Evolutionary conservation across 768 basidiomycete species (phyloP).

Genomic region (Symmetrospora coprosmae): DNA sequence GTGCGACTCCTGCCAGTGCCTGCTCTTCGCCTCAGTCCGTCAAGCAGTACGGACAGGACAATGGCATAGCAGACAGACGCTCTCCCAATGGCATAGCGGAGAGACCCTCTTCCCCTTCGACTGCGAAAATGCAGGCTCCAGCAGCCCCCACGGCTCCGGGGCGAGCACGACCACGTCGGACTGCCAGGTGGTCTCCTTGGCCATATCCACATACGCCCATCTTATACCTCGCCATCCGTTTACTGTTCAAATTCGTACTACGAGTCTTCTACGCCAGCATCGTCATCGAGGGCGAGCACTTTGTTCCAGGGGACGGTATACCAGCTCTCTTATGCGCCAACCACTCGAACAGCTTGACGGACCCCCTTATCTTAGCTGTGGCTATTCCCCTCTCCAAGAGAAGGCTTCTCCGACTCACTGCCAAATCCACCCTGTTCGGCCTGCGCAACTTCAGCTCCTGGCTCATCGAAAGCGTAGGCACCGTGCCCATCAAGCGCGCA

Average conservation of each 20-base stretch:
- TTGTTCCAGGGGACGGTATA: conserved; percentile 55
- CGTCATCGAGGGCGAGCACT: conserved; percentile 61
- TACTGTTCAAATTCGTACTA: conserved; percentile 46
- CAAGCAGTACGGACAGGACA: too few species aligned
- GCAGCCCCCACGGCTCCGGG: too few species aligned
- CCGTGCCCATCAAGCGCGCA: conserved; percentile 62
- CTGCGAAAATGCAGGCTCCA: too few species aligned
- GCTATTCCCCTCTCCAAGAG: conserved; percentile 38
- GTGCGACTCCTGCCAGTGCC: too few species aligned
- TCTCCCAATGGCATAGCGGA: too few species aligned
- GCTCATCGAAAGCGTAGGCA: conserved; percentile 78
- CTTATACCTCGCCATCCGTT: conserved; percentile 7
- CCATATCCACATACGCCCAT: too few species aligned
- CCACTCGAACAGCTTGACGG: conserved; percentile 41
- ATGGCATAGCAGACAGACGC: too few species aligned
- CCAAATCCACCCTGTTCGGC: conserved; percentile 76
- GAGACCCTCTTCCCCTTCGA: too few species aligned
- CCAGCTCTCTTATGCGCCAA: conserved; percentile 56
- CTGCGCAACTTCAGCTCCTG: conserved; percentile 71
- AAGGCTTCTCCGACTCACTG: conserved; percentile 65
- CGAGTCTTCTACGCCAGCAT: conserved; percentile 84
- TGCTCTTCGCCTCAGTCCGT: too few species aligned
- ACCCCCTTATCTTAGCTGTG: not conserved
- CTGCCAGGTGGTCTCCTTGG: too few species aligned
- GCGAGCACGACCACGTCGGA: too few species aligned